Base-by-base conservation (phyloP, 441 rosid species). In the Capsella rubella region DNA sequence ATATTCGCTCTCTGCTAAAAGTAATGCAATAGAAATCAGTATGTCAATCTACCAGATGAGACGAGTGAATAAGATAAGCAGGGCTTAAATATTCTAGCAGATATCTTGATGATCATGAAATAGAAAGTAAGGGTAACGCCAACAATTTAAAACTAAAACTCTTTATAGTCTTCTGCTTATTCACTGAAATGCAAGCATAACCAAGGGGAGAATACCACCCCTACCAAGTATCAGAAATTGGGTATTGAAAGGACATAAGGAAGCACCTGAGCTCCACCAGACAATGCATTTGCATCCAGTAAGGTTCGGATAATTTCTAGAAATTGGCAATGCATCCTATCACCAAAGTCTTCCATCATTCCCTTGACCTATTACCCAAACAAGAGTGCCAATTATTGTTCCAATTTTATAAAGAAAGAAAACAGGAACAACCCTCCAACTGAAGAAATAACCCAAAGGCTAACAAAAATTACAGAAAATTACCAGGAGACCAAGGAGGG, bases 251-350 rank as follows among this genome's bases (percentile, higher is more conserved):
- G 60, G 40, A 52, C 80, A 78, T 16, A 65, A 78, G 58, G 39
- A 72, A 64, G 81, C 62, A 95, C 98, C 98, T 93, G 98, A 59
- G 90, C 84, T 78, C 98, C 99, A 74, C 75, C 78, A 50, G 97
- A 80, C 71, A 89, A 70, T 64, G 95, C 83, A 77, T 84, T 85
- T 25, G 98, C 85, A 84, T 96, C 99, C 84, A 96, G 85, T 79
- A 96, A 87, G 85, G 92, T 92, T 42, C 98, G 96, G 67, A 96
- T 91, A 82, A 96, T 96, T 84, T 96, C 99, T 59, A 90, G 91
- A 83, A 96, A 96, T 67, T 94, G 98, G 85, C 98, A 96, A 65
- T 96, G 93, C 98, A 96, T 92, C 82, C 88, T 92, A 40, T 87
- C 97, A 69, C 93, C 98, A 75, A 93, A 93, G 80, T 94, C 98